phyloP scores from a whole-genome alignment of 495 filamentous ascomycete genomes.

The Haplographium delicatum region DNA sequence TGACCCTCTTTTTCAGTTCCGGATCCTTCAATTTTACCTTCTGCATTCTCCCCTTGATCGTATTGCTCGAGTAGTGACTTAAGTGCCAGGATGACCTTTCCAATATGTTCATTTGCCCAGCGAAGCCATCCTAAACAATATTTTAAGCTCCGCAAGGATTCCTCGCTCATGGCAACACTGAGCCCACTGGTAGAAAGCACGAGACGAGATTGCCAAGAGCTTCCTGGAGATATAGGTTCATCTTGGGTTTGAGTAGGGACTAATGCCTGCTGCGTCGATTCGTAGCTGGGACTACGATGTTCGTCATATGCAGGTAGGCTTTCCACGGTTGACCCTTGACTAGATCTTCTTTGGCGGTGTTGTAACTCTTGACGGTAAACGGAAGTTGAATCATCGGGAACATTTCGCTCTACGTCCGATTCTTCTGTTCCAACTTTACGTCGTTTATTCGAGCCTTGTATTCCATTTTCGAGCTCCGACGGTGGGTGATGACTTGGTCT shows the following conservation, averaged over 20 bases:
- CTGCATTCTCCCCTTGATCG: constrained; percentile 42
- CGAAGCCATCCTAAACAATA: constrained; percentile 73
- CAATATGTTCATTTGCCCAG: constrained; percentile 70
- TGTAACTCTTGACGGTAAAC: constrained; percentile 27
- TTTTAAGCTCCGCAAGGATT: constrained; percentile 69
- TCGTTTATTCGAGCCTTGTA: constrained; percentile 54
- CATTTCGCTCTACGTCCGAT: constrained; percentile 25
- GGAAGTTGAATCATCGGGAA: constrained; percentile 36
- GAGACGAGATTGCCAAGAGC: constrained; percentile 66
- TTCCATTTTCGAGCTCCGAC: constrained; percentile 34
- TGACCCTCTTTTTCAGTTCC: constrained; percentile 25
- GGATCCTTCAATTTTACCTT: constrained; percentile 17
- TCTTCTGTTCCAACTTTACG: constrained; percentile 44
- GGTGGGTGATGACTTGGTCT: constrained; percentile 34
- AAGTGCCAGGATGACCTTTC: constrained; percentile 61
- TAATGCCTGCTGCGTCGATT: constrained; percentile 30
- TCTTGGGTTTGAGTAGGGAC: constrained; percentile 14
- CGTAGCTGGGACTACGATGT: constrained; percentile 64
- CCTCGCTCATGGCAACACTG: constrained; percentile 80
- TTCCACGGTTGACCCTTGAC: constrained; percentile 45
- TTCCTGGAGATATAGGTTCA: constrained; percentile 30
- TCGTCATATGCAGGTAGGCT: constrained; percentile 78
- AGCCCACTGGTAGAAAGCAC: constrained; percentile 80
- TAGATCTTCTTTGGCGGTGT: constrained; percentile 28
- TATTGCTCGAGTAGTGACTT: constrained; percentile 69